Evolutionary conservation across 495 filamentous ascomycete species (phyloP).

Genomic region (Tricharina praecox): DNA sequence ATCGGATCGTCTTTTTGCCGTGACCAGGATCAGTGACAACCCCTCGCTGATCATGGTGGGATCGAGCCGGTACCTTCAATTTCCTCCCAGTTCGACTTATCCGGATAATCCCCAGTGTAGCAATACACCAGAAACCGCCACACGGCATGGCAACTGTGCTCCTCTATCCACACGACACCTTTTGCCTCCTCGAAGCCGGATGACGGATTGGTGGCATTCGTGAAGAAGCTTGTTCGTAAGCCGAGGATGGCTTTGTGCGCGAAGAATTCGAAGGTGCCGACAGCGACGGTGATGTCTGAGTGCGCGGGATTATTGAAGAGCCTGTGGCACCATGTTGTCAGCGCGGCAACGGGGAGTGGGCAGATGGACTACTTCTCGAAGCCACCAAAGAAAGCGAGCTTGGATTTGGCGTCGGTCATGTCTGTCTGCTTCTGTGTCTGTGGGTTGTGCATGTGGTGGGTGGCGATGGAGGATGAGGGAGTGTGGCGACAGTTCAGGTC

Average conservation of each 20-base stretch:
- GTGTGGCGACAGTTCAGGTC: too few species aligned
- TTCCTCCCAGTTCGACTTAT: too few species aligned
- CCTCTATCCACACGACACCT: not conserved
- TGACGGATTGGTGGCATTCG: not conserved
- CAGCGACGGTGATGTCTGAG: not conserved
- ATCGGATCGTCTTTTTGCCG: not conserved
- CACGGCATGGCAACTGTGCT: slow-evolving; percentile 1
- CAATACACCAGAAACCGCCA: not conserved
- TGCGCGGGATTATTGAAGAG: not conserved
- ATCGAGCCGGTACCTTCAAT: too few species aligned
- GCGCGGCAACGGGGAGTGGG: not conserved
- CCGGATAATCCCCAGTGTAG: slow-evolving; percentile 2
- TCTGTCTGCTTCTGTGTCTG: too few species aligned
- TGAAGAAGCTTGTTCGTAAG: slow-evolving; percentile 3
- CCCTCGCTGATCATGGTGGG: not conserved
- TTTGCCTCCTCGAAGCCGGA: not conserved
- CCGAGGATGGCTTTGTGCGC: slow-evolving; percentile 1
- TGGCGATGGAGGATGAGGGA: too few species aligned
- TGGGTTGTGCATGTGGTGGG: too few species aligned
- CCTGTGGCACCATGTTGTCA: not conserved
- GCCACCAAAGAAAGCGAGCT: not conserved
- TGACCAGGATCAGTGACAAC: too few species aligned
- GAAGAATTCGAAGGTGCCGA: not conserved
- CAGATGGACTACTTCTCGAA: not conserved
- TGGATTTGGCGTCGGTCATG: slow-evolving; percentile 1